phyloP scores from a whole-genome alignment of 495 filamentous ascomycete genomes.

The Hyaloscypha finlandica region DNA sequence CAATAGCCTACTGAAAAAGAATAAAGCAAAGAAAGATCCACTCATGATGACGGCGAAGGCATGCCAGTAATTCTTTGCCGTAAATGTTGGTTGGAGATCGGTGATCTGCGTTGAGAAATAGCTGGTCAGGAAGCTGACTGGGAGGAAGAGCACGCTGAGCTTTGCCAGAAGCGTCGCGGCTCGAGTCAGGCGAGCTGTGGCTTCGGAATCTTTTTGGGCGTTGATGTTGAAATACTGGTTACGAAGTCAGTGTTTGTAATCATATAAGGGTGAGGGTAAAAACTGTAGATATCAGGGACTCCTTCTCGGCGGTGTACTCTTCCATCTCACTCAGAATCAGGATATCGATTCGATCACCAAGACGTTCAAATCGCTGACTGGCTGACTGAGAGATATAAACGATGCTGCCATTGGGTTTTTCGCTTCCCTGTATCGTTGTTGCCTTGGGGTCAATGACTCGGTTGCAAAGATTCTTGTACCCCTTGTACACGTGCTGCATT shows the following conservation, averaged over 20 bases:
- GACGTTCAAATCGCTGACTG: slow-evolving; percentile 71
- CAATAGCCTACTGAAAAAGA: slow-evolving; percentile 50
- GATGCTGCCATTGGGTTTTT: slow-evolving; percentile 10
- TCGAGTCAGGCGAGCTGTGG: slow-evolving; percentile 75
- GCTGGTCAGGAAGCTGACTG: slow-evolving; percentile 79
- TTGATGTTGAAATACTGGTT: slow-evolving; percentile 83
- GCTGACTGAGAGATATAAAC: slow-evolving; percentile 58
- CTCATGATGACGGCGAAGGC: slow-evolving; percentile 68
- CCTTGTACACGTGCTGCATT: slow-evolving; percentile 76
- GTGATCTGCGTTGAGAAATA: slow-evolving; percentile 77
- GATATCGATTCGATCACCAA: slow-evolving; percentile 73
- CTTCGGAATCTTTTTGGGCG: slow-evolving; percentile 78
- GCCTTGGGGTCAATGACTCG: slow-evolving; percentile 57
- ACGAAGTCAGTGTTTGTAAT: neutral
- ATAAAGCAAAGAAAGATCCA: slow-evolving; percentile 60
- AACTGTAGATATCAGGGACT: slow-evolving; percentile 68
- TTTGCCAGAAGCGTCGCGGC: slow-evolving; percentile 86
- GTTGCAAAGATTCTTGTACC: slow-evolving; percentile 75
- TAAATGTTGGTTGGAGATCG: slow-evolving; percentile 60
- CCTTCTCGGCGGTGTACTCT: slow-evolving; percentile 77
- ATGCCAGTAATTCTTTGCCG: slow-evolving; percentile 68
- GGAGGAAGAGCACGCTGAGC: slow-evolving; percentile 81
- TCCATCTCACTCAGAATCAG: slow-evolving; percentile 82
- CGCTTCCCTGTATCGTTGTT: neutral
- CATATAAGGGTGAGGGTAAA: neutral